A percentile compares a stretch with the other conserved stretches of the same genome.
phyloP scores from a whole-genome alignment of 768 basidiomycete genomes.

The Chalciporus chontae region DNA sequence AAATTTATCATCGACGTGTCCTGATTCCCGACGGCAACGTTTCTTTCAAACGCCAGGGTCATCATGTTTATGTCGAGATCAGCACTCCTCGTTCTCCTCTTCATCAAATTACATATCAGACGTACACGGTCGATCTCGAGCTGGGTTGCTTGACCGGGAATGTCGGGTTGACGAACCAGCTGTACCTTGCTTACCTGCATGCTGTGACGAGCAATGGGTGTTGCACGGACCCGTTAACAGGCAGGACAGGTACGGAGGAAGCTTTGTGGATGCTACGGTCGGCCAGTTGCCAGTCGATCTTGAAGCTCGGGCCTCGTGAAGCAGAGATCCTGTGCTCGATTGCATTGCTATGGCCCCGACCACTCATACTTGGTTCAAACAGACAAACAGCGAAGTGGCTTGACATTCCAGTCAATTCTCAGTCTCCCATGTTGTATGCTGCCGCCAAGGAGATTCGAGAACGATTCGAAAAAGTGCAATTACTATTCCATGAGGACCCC shows the following conservation, averaged over 20 bases:
- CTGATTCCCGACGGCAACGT: conserved; percentile 34
- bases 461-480: conserved; percentile 12
- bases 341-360: conserved; percentile 28
- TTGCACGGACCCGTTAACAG: conserved; percentile 40
- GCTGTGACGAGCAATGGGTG: conserved; percentile 35
- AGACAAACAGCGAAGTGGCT: conserved; percentile 34
- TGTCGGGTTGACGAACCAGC: conserved; percentile 17
- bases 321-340: conserved; percentile 32
- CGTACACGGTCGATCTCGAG: conserved; percentile 25
- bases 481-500: background rate
- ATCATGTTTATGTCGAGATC: conserved; percentile 6
- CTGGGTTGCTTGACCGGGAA: conserved; percentile 26
- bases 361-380: no score
- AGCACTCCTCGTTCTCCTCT: background rate
- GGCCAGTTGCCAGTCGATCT: conserved; percentile 37
- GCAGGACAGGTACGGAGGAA: conserved; percentile 39
- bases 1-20: conserved; percentile 13
- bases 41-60: background rate
- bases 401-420: conserved; percentile 18
- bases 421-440: conserved; percentile 25
- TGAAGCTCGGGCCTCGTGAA: conserved; percentile 27
- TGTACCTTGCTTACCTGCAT: conserved; percentile 41
- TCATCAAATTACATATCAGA: conserved; percentile 13
- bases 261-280: conserved; percentile 37
- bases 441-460: conserved; percentile 25